Percentiles rank a stretch among this genome's conserved stretches.
Evolutionary conservation across 108 stramenopile genomes (phyloP).

Genomic region (Asterionellopsis glacialis): DNA sequence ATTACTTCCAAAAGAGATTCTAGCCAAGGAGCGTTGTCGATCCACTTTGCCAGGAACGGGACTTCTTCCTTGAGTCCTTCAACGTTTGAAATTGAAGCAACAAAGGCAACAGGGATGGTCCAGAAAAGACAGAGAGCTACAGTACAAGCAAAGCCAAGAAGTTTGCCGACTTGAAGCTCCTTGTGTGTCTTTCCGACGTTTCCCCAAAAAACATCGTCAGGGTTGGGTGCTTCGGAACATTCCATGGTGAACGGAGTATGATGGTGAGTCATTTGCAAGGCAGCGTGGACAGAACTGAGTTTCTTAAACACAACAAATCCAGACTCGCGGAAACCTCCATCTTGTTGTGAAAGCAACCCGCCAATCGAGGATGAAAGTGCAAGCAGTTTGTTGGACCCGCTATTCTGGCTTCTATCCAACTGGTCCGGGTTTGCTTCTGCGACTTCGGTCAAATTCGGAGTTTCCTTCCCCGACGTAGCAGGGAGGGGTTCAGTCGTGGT

Average conservation of each 20-base stretch:
- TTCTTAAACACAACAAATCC: constrained; percentile 45
- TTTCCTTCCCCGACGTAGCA: neutral
- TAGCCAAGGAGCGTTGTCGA: constrained; percentile 36
- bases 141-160: constrained; percentile 37
- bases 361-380: constrained; percentile 1
- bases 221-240: constrained; percentile 38
- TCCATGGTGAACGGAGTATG: constrained; percentile 29
- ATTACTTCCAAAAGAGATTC: constrained; percentile 37
- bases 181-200: constrained; percentile 49
- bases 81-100: constrained; percentile 50
- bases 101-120: constrained; percentile 58
- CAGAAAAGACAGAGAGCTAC: constrained; percentile 47
- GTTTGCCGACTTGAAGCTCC: constrained; percentile 40
- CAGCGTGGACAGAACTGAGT: constrained; percentile 23
- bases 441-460: too few relatives aligned
- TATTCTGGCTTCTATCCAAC: neutral
- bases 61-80: constrained; percentile 31
- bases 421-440: neutral
- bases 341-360: constrained; percentile 11
- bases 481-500: neutral
- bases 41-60: constrained; percentile 22
- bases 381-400: neutral
- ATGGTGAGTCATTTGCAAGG: constrained; percentile 45
- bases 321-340: constrained; percentile 23
- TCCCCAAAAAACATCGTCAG: constrained; percentile 48